Conservation (phyloP, 2,329 filamentous ascomycete genomes). For the Didymosphaeria variabile region DNA sequence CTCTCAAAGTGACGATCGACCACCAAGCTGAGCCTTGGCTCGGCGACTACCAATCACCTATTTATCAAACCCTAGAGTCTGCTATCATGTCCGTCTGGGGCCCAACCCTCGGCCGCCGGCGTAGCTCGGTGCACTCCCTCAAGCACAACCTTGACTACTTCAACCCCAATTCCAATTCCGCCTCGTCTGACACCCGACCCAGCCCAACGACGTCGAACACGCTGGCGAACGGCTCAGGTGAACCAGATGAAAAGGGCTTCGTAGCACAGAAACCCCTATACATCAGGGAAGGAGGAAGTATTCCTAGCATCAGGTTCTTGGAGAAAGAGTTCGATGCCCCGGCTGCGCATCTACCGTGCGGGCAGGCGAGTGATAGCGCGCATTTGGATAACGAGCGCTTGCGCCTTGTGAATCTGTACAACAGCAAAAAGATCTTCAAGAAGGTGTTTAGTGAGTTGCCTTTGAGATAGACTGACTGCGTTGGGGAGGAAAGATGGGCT, state of each 20-base stretch:
- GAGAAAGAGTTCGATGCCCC: conserved; percentile 94
- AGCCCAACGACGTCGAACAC: conserved; percentile 61
- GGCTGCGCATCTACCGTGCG: conserved; percentile 91
- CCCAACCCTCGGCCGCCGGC: conserved; percentile 54
- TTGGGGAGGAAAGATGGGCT: too few relatives aligned
- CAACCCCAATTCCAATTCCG: conserved; percentile 2
- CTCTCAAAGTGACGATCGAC: conserved; percentile 82
- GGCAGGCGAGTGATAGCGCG: conserved; percentile 91
- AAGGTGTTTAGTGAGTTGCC: conserved; percentile 79
- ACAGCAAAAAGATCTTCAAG: conserved; percentile 90
- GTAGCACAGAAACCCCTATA: conserved; percentile 74
- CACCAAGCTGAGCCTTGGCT: conserved; percentile 97
- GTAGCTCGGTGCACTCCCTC: conserved; percentile 27
- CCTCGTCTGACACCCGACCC: conserved; percentile 25
- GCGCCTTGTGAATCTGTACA: conserved; percentile 84
- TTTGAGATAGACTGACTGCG: conserved; percentile 30
- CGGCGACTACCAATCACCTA: conserved; percentile 87
- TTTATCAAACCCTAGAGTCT: conserved; percentile 86
- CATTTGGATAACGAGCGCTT: conserved; percentile 97
- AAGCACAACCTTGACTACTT: conserved; percentile 21
- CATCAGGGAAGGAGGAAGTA: conserved; percentile 94
- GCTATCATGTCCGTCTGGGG: conserved; percentile 89
- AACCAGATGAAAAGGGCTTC: conserved; percentile 18
- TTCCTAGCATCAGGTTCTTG: conserved; percentile 90
- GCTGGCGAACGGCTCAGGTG: conserved; percentile 55